These are phyloP conservation scores for Fulvia fulva DNA, from an alignment of 2,329 filamentous ascomycete genomes.

Conservation along the genomic window DNA sequence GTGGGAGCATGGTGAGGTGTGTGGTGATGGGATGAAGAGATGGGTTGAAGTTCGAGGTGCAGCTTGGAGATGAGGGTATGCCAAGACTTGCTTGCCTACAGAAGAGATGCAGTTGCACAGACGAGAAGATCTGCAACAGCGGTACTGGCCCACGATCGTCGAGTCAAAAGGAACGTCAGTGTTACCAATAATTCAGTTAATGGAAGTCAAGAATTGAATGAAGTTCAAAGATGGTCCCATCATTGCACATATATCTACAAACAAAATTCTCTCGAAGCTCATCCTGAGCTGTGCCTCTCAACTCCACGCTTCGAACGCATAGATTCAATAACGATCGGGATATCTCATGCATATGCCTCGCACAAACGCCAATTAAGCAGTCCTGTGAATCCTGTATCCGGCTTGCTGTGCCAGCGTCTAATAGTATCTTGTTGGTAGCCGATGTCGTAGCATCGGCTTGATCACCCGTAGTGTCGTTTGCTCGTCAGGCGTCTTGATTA, in stretches of 20 bases:
- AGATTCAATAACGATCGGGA: background rate
- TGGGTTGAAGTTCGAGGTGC: background rate
- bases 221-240: constrained; percentile 1
- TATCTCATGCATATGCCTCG: constrained; percentile 1
- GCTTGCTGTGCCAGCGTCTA: background rate
- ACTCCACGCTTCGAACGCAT: background rate
- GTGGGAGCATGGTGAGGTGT: constrained; percentile 24
- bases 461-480: background rate
- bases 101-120: background rate
- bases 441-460: background rate
- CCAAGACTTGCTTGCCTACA: constrained; percentile 4
- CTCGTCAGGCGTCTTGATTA: background rate
- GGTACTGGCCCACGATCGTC: background rate
- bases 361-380: background rate
- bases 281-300: background rate
- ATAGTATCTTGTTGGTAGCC: background rate
- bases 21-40: background rate
- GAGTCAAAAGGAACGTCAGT: background rate
- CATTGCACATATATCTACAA: background rate
- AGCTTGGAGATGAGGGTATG: background rate
- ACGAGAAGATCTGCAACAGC: background rate
- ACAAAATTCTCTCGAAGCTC: background rate
- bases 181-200: background rate
- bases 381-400: constrained; percentile 1
- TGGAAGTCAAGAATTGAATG: background rate